Percentiles rank a stretch among this genome's conserved stretches.
These are phyloP conservation scores for Magnaporthales sp. DNA, from an alignment of 2,329 filamentous ascomycete genomes.

Conservation along the genomic window DNA sequence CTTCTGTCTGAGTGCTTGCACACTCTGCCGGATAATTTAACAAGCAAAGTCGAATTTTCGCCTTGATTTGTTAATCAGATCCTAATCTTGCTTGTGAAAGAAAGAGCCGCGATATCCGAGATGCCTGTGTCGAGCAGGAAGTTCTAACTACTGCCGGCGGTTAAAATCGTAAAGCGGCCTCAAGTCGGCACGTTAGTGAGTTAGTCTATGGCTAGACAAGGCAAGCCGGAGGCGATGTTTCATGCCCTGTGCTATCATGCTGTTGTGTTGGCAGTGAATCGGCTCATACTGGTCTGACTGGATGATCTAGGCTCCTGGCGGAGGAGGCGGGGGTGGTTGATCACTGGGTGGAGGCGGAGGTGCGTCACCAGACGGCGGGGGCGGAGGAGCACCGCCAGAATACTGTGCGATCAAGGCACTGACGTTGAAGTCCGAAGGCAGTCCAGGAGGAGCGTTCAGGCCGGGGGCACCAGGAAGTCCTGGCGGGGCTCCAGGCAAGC, in stretches of 20 bases:
- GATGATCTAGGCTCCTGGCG: constrained; percentile 8
- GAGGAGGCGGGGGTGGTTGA: constrained; percentile 24
- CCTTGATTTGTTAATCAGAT: neutral
- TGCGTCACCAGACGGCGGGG: constrained; percentile 19
- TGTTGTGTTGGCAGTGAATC: neutral
- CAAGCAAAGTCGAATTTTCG: neutral
- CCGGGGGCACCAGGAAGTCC: constrained; percentile 14
- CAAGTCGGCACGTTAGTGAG: neutral
- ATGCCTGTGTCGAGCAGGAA: neutral
- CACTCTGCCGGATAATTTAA: neutral
- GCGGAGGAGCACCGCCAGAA: constrained; percentile 19
- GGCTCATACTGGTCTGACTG: neutral
- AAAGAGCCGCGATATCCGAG: neutral
- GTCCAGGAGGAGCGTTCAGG: constrained; percentile 35
- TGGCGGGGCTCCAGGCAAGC: constrained; percentile 4
- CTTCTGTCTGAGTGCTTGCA: neutral
- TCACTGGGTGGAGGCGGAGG: constrained; percentile 27
- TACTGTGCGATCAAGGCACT: constrained; percentile 60
- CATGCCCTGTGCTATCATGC: neutral
- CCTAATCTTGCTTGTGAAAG: neutral
- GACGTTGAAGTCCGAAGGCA: constrained; percentile 48
- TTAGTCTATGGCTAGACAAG: neutral
- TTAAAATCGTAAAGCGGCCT: neutral
- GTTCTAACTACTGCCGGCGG: neutral
- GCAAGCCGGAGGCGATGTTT: neutral